A percentile compares a stretch with the other conserved stretches of the same genome.
phyloP scores from a whole-genome alignment of 208 protist species.

The Trichomonas vaginalis region DNA sequence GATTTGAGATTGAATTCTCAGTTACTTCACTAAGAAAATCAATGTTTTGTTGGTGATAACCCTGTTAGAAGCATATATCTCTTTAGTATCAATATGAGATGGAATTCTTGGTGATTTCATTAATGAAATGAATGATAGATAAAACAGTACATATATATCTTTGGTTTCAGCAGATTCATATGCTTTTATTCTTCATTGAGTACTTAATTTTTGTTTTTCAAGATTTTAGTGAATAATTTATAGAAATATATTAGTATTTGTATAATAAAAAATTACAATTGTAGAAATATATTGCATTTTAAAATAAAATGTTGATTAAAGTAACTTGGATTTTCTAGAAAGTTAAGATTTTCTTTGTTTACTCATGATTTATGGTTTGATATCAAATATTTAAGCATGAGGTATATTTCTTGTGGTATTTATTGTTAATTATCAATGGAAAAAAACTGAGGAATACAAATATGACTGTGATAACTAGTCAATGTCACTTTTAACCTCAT shows the following conservation, averaged over 20 bases:
- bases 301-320: no score
- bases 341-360: no score
- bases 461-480: no score
- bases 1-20: not conserved
- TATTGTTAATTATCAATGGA: no score
- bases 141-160: no score
- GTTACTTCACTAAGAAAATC: not conserved
- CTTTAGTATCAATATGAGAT: not conserved
- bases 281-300: not conserved
- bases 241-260: not conserved
- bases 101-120: not conserved
- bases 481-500: no score
- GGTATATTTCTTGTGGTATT: no score
- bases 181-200: not conserved
- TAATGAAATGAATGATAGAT: no score
- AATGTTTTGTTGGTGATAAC: not conserved
- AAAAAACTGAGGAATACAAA: no score
- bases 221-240: not conserved
- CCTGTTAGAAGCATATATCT: not conserved
- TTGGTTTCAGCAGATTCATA: not conserved
- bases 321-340: no score
- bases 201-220: not conserved
- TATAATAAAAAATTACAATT: not conserved
- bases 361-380: no score
- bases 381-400: no score